Evolutionary conservation across 352 stramenopile species (phyloP).

Genomic region (Phytopythium kandeliae): DNA sequence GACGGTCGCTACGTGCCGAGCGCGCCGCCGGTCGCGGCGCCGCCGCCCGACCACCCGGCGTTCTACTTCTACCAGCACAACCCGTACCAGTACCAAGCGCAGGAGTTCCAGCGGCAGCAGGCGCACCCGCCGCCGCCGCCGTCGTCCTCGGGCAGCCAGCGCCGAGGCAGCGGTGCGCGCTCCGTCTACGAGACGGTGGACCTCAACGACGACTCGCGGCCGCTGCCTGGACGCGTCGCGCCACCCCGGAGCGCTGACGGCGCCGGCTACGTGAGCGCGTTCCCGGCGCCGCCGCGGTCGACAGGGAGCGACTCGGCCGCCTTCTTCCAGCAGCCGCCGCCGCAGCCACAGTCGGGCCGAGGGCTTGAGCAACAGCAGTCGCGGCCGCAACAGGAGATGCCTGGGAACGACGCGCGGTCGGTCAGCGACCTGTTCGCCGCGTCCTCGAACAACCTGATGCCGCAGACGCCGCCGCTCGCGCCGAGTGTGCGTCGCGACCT

Average conservation of each 20-base stretch:
- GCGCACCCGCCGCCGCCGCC: conserved; percentile 1
- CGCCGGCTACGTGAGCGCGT: conserved; percentile 3
- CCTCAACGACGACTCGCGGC: conserved; percentile 20
- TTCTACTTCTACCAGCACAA: conserved; percentile 30
- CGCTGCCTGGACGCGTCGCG: conserved; percentile 3
- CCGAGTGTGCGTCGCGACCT: background rate
- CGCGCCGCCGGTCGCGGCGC: background rate
- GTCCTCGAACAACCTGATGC: conserved; percentile 1
- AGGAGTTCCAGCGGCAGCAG: conserved; percentile 9
- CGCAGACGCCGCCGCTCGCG: conserved; percentile 2
- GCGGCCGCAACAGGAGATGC: conserved; percentile 3
- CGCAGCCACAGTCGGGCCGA: conserved; percentile 9
- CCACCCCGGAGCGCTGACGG: conserved; percentile 6
- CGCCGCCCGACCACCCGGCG: conserved; percentile 16
- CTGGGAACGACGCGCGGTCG: conserved; percentile 9
- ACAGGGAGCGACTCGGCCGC: conserved; percentile 3
- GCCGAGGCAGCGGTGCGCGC: conserved; percentile 15
- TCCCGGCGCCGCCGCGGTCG: background rate
- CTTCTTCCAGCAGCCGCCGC: conserved; percentile 8
- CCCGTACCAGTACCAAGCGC: conserved; percentile 6
- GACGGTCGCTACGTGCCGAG: conserved; percentile 12
- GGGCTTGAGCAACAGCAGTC: conserved; percentile 7
- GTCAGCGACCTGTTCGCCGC: conserved; percentile 10
- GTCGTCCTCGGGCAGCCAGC: conserved; percentile 9
- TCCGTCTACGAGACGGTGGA: conserved; percentile 45